Conservation (phyloP, 352 stramenopile genomes). For the Phytophthora lateralis region DNA sequence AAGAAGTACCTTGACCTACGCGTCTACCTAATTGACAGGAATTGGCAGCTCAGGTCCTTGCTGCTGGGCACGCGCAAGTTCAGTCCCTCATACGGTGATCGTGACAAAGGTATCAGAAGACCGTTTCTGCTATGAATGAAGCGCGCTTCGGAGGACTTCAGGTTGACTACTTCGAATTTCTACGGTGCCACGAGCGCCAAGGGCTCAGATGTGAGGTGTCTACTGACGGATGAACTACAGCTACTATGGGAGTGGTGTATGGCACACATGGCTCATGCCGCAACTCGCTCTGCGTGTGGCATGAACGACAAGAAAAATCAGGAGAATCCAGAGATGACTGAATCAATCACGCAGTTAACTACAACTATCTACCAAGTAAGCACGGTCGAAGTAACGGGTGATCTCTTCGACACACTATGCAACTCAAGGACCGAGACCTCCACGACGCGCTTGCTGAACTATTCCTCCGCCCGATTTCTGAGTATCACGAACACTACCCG, state of each 20-base stretch:
- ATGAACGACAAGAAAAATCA: background rate
- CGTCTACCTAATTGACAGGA: constrained; percentile 26
- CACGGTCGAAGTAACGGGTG: too few species aligned
- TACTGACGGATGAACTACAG: background rate
- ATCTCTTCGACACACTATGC: background rate
- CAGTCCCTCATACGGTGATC: background rate
- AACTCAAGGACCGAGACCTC: background rate
- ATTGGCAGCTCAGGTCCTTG: constrained; percentile 1
- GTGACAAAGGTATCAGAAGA: background rate
- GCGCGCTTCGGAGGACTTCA: background rate
- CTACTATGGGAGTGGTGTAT: background rate
- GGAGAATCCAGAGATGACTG: background rate
- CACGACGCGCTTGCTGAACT: background rate
- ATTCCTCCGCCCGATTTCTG: background rate
- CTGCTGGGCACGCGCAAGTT: too few species aligned
- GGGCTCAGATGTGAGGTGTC: background rate
- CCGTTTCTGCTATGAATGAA: background rate
- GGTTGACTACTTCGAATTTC: background rate
- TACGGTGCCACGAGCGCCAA: background rate
- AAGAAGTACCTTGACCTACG: constrained; percentile 24
- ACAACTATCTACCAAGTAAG: background rate
- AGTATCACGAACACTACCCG: background rate
- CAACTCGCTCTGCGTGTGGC: background rate
- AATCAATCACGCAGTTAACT: background rate
- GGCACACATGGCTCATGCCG: background rate